These are phyloP conservation scores for Gyromitra esculenta DNA, from an alignment of 2,329 filamentous ascomycete species.

Conservation along the genomic window DNA sequence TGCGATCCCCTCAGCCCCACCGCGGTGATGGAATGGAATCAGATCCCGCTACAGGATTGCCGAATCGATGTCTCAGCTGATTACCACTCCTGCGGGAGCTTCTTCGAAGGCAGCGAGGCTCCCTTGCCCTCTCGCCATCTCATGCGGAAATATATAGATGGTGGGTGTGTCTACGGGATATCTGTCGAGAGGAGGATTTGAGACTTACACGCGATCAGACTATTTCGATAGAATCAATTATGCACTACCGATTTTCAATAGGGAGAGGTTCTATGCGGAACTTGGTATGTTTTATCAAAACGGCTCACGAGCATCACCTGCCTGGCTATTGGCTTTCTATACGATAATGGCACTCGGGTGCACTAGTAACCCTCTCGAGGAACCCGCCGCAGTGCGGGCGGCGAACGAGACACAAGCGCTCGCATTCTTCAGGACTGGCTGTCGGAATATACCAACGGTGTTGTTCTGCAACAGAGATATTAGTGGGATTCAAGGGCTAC, in stretches of 20 bases:
- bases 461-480: conserved; percentile 42
- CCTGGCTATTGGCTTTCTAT: conserved; percentile 31
- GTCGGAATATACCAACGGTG: conserved; percentile 15
- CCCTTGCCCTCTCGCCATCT: conserved; percentile 6
- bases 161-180: conserved; percentile 5
- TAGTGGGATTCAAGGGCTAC: conserved; percentile 42
- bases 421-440: conserved; percentile 28
- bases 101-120: conserved; percentile 8
- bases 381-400: background rate
- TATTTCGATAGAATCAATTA: conserved; percentile 43
- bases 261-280: background rate
- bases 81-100: background rate
- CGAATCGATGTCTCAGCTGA: background rate
- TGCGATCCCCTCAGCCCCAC: conserved; percentile 7
- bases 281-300: conserved; percentile 22
- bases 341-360: conserved; percentile 30
- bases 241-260: conserved; percentile 35
- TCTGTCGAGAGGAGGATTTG: background rate
- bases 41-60: background rate
- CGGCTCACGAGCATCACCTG: conserved; percentile 7
- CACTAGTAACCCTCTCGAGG: background rate
- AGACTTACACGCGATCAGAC: conserved; percentile 18
- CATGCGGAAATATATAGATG: conserved; percentile 17
- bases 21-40: background rate
- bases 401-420: conserved; percentile 3